phyloP scores from a whole-genome alignment of 2,329 filamentous ascomycete genomes.

The Lasiodiplodia hormozganensis region DNA sequence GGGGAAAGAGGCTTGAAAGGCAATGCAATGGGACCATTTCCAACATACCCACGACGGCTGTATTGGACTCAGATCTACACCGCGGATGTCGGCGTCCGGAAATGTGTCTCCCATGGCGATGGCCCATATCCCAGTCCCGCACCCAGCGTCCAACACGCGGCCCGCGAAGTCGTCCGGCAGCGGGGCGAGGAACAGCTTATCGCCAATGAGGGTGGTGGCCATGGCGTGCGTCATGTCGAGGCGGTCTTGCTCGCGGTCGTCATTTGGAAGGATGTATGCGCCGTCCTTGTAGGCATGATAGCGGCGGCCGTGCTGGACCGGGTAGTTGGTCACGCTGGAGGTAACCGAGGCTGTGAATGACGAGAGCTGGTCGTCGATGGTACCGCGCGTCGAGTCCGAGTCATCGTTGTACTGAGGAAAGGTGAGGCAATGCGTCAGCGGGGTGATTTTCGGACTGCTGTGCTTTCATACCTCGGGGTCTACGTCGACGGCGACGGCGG shows the following conservation, averaged over 20 bases:
- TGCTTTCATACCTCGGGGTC: not conserved
- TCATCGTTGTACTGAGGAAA: not conserved
- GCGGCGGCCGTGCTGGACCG: slow-evolving; percentile 26
- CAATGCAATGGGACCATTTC: no score
- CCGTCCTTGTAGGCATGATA: slow-evolving; percentile 29
- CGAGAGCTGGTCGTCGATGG: slow-evolving; percentile 13
- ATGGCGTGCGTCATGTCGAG: slow-evolving; percentile 14
- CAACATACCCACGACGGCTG: slow-evolving; percentile 5
- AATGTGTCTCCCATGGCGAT: slow-evolving; percentile 15
- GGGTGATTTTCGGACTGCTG: not conserved
- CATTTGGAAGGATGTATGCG: slow-evolving; percentile 20
- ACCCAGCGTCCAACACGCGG: slow-evolving; percentile 12
- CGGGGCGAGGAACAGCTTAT: slow-evolving; percentile 19
- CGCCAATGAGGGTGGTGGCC: slow-evolving; percentile 1
- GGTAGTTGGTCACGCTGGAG: slow-evolving; percentile 42
- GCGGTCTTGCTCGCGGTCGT: slow-evolving; percentile 21
- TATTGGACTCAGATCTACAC: slow-evolving; percentile 13
- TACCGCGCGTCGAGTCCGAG: slow-evolving; percentile 3
- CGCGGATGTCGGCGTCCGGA: not conserved
- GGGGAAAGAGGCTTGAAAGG: no score
- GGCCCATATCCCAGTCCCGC: slow-evolving; percentile 17
- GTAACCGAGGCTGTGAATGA: slow-evolving; percentile 41
- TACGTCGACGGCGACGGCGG: not conserved
- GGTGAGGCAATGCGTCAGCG: not conserved
- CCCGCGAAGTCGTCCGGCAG: not conserved